Conservation (phyloP, 1,139 yeast species). For the Suhomyces chickasaworum region DNA sequence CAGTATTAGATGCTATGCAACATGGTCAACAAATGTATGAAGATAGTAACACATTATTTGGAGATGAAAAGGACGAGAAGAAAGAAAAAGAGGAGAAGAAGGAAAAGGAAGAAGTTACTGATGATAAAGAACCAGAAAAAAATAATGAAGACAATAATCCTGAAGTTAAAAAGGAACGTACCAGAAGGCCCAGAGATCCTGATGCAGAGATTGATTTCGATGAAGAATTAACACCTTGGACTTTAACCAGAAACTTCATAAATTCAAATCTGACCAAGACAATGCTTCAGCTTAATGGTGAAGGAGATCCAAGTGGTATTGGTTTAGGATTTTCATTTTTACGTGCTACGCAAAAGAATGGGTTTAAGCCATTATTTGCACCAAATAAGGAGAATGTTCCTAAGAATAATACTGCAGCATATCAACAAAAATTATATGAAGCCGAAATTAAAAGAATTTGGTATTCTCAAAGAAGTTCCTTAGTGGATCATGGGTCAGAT, state of each 20-base stretch:
- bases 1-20: slow-evolving; percentile 89
- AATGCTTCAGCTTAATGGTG: slow-evolving; percentile 95
- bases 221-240: slow-evolving; percentile 95
- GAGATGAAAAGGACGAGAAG: slow-evolving; percentile 31
- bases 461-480: slow-evolving; percentile 77
- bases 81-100: slow-evolving; percentile 21
- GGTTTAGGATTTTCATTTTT: slow-evolving; percentile 90
- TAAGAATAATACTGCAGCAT: slow-evolving; percentile 58
- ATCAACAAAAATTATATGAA: slow-evolving; percentile 90
- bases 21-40: slow-evolving; percentile 85
- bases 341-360: slow-evolving; percentile 93
- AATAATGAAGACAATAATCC: slow-evolving; percentile 27
- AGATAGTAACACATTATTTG: slow-evolving; percentile 61
- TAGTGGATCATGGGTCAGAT: slow-evolving; percentile 46
- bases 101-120: slow-evolving; percentile 30
- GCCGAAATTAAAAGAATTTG: slow-evolving; percentile 88
- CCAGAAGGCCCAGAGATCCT: slow-evolving; percentile 26
- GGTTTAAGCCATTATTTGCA: slow-evolving; percentile 69
- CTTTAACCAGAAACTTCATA: slow-evolving; percentile 82
- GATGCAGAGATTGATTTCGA: slow-evolving; percentile 57
- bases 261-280: slow-evolving; percentile 96
- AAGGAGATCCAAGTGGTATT: slow-evolving; percentile 93
- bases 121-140: slow-evolving; percentile 27
- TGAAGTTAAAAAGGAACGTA: slow-evolving; percentile 23
- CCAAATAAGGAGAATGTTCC: slow-evolving; percentile 47